Evolutionary conservation across 768 basidiomycete genomes (phyloP), one percentile per base, ranked within the genome.

Genomic region (Boletus pseudopeckii): DNA sequence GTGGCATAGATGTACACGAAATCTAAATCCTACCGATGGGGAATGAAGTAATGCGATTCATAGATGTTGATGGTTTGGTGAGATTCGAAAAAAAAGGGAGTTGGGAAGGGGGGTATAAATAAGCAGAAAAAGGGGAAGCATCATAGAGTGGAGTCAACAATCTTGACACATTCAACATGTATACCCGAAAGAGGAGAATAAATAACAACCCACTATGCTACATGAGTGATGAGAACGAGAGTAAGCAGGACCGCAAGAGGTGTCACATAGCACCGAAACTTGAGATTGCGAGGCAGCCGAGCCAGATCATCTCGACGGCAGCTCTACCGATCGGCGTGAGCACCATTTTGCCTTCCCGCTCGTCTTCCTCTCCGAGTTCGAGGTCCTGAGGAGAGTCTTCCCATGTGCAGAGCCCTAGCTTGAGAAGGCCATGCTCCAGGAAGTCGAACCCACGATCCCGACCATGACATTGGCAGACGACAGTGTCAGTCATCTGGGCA

Each of bases 371-470:
- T 26, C 24, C 79, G 9, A 73, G 68, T 33, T 73, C 72, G 17
- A 49, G 44, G 1, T 54, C 48, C 5, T 60, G 56, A 8, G 61
- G 30, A 1, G 51, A 14, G 7, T 66, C 63, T 65, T 71, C 71
- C 24, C 42, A 45, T 18, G 58, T 62, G 60, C 85, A 85, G 56
- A 94, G 72, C 0, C 90, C 90, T 52, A 95, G 76, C 66, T 84
- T 81, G 58, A 83, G 78, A 50, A 94, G 76, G 0, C 90, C 92
- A 45, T 95, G 85, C 0, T 86, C 80, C n/a, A 84, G 68, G 56
- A 95, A 91, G 67, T 90, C 84, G 47, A 95, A 80, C 5, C 90
- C 90, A 1, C 73, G 69, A 30, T 84, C 80, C 20, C 85, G 80
- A 24, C 82, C 79, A 47, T 77, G 70, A 58, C 86, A 90, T 2